Base-by-base conservation (phyloP, 2,329 filamentous ascomycete species). In the Fusarium ambrosium region DNA sequence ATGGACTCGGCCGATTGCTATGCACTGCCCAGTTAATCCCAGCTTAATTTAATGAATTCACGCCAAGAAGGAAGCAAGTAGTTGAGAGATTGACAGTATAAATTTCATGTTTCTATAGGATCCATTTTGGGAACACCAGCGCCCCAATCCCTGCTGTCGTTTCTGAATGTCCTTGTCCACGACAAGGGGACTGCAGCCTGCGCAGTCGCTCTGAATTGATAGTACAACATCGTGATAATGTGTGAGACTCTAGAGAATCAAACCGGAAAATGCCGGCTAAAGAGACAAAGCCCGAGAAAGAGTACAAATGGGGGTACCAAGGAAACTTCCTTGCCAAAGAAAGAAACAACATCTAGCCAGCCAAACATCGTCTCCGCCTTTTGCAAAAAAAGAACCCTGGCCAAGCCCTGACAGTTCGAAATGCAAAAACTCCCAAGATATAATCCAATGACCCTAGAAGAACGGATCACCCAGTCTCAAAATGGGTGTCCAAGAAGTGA, bases 31-130 rank as follows among this genome's bases (percentile, higher is more conserved):
- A 62, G 22, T 27, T 11, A 24, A 62, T 62, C 8, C 14, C 32
- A 18, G 39, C 18, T 63, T 27, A 58, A 37, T 56, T 59, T 36
- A 58, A 41, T 18, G 61, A 59, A 32, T 14, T 60, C 48, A 68
- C 45, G 27, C 36, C 13, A 29, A 16, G 32, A 37, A 27, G 27
- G 32, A 32, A 61, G 10, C 6, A 45, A 24, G 13, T 36, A 29
- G n/a, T 9, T 9, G 16, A 39, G 53, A 24, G 8, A 51, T 36
- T 66, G 51, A 53, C 32, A 70, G 64, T 62, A 58, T 69, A 36
- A 51, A 32, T 66, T 64, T 76, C 61, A n/a, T 71, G 48, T 79
- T 75, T 75, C 61, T 71, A 75, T 72, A 59, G 72, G 36, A 70
- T 66, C 61, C 29, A 41, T 66, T 39, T 61, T 24, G 5, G 66